Evolutionary conservation across 2,329 filamentous ascomycete species (phyloP), one percentile per base, ranked within the genome.

Genomic region (Hymenotorrendiella dingleyae): DNA sequence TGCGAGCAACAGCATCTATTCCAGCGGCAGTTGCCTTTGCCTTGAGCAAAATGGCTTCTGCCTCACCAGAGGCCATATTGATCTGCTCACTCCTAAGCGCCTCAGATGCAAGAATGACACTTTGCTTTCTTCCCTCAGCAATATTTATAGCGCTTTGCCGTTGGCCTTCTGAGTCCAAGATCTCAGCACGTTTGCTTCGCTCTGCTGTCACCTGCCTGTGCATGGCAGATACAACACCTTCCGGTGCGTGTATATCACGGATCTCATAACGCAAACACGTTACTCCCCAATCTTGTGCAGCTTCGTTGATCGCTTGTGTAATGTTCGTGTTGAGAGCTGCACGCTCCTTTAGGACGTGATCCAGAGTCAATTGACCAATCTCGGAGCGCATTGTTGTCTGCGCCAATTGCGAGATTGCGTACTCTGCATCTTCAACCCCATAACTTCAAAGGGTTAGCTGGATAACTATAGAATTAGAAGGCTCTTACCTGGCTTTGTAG

Each of bases 321-420:
- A 98, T 98, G 69, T 98, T 97, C 53, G 81, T 89, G 72, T 98
- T 98, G 54, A 98, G 82, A 16, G 89, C 87, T 3, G 90, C 88
- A 52, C 93, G 88, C 73, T 98, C 93, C 65, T 97, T 97, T 45
- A 98, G 78, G 33, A 98, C 93, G 67, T 98, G 91, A 67, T 98
- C 93, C 57, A 98, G 84, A 1, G 88, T 86, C 47, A 98, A 76
- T 66, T 97, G 93, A 52, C 93, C 93, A 58, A 98, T 98, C 67
- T 98, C 93, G 60, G 86, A 94, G 59, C 93, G 88, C 93, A 98
- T 98, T 0, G 93, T 97, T 9, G 93, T 98, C 69, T 98, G 93
- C 12, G 93, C 93, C 35, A 98, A 82, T 64, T 98, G 93, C 7
- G 87, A 93, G 63, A 98, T 97, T 65, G 93, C 93, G 66, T 98